Percentiles rank a stretch among this genome's conserved stretches.
These are phyloP conservation scores for Tolypocladium sp. DNA, from an alignment of 2,329 filamentous ascomycete genomes.

Conservation along the genomic window DNA sequence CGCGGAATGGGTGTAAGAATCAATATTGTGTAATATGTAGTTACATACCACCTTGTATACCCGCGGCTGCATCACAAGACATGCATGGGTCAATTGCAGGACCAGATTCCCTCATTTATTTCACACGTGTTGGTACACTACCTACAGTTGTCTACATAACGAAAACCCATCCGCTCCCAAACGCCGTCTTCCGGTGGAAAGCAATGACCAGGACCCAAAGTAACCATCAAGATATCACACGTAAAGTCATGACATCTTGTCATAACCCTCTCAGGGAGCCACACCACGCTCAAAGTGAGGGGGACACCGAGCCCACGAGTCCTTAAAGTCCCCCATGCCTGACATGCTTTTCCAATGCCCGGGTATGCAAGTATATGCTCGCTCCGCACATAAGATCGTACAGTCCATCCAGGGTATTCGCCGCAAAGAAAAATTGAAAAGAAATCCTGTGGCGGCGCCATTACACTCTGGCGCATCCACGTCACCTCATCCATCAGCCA, in stretches of 20 bases:
- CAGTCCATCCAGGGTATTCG: conserved; percentile 7
- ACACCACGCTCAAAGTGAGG: background rate
- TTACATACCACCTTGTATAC: background rate
- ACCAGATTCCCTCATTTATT: conserved; percentile 1
- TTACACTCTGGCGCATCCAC: background rate
- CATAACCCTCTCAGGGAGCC: background rate
- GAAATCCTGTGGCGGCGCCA: background rate
- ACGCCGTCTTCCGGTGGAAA: conserved; percentile 4
- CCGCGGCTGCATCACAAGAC: background rate
- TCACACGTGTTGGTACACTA: conserved; percentile 8
- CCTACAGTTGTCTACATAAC: conserved; percentile 9
- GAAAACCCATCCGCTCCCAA: conserved; percentile 1
- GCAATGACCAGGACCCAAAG: background rate
- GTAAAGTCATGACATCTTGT: conserved; percentile 1
- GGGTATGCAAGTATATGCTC: conserved; percentile 11
- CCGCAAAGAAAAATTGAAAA: conserved; percentile 1
- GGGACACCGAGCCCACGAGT: background rate
- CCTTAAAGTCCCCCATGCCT: background rate
- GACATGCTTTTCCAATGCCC: conserved; percentile 7
- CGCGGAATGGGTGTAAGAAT: background rate
- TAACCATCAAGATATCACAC: conserved; percentile 1
- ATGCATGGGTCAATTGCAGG: background rate
- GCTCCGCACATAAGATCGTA: conserved; percentile 10
- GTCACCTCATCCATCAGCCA: background rate
- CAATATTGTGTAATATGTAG: background rate